Base-by-base conservation (phyloP, 192 early-diverging fungal species). In the Helicostylum pulchrum region DNA sequence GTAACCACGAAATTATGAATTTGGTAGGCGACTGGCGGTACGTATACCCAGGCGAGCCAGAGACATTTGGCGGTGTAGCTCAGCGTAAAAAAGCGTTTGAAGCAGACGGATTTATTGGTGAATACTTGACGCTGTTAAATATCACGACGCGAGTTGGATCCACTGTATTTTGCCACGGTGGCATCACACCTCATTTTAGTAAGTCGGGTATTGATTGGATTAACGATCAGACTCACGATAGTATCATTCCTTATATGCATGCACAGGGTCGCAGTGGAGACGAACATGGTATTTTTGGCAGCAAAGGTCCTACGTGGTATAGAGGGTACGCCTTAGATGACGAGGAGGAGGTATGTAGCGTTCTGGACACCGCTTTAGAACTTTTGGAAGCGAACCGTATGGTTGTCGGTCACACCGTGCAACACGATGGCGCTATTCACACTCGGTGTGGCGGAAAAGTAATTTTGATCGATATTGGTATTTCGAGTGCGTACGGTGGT, bases 401-500 rank as follows among this genome's bases (percentile, higher is more conserved):
- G 76, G 80, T 92, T 15, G 74, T 90, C 12, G 90, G 88, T 17
- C 88, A 90, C 52, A 90, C 87, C 0, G 76, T 81, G 11, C 88
- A 90, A 59, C 69, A 64, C 0, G 71, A 73, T 17, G 71, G 87
- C 58, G 47, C 77, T 42, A 85, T 92, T 42, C 65, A 80, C 7
- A 80, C 85, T 20, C 75, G 85, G 0, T 92, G 86, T 68, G 70
- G 83, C 39, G 82, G 82, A 12, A 74, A 75, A 23, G 78, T 86
- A 30, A 70, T 85, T 56, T 73, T 90, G 32, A 85, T 92, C 63
- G 90, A 92, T 62, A 86, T 89, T 21, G 90, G 90, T 17, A 88
- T 90, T 43, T 86, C 85, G 42, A 58, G 55, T 10, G 80, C 73
- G 26, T 92, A 90, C 73, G 90, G 87, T n/a, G 71, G 82, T 5